Evolutionary conservation across 2,329 filamentous ascomycete genomes (phyloP), one percentile per base, ranked within the genome.

Genomic region (Xylariaceae sp.): DNA sequence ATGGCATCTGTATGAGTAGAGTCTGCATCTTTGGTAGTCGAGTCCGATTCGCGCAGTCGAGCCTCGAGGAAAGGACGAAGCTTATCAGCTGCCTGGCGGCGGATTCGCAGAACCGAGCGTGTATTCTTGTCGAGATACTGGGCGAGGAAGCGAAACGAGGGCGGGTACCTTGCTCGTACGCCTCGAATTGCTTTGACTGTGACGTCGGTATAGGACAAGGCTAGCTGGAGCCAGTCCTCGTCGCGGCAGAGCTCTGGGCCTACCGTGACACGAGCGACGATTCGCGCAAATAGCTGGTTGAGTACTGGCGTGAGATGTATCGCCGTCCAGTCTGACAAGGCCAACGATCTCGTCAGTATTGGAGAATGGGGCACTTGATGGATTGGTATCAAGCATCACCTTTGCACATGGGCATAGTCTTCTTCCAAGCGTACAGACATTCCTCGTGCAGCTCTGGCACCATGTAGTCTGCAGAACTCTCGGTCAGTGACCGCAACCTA

Each of bases 321-420:
- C 18, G 26, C n/a, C n/a, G 31, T 38, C 36, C 31, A 29, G 24
- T 39, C 24, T 47, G n/a, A n/a, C n/a, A n/a, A n/a, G n/a, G n/a
- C n/a, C n/a, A n/a, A n/a, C n/a, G n/a, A n/a, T n/a, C n/a, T n/a
- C n/a, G n/a, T n/a, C n/a, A n/a, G n/a, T n/a, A n/a, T n/a, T n/a
- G n/a, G n/a, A n/a, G n/a, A n/a, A n/a, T n/a, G n/a, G n/a, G n/a
- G n/a, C n/a, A n/a, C n/a, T n/a, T n/a, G n/a, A n/a, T n/a, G n/a
- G n/a, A n/a, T n/a, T n/a, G n/a, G n/a, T n/a, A n/a, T n/a, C n/a
- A n/a, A n/a, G n/a, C n/a, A 23, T 15, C 14, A 28, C 25, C 25
- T 28, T 28, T 15, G 14, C 25, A 28, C 14, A 7, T 15, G 8
- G 25, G 25, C 25, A 28, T 11, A 10, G 24, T 10, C 25, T 30